Base-by-base conservation (phyloP, 2,329 filamentous ascomycete genomes). In the Celoporthe dispersa region DNA sequence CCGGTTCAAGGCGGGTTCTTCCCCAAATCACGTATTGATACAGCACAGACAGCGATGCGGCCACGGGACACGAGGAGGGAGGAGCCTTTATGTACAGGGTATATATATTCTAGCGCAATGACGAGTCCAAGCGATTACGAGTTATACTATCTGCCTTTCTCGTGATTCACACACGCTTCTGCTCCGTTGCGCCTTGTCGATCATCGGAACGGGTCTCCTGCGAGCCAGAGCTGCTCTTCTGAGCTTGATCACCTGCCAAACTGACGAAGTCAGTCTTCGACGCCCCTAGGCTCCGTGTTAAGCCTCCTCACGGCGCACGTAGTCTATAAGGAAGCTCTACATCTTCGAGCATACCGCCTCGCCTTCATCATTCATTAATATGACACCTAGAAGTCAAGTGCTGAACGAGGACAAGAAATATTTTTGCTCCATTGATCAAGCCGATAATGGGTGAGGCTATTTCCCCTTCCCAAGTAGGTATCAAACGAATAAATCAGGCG, bases 381-480 rank as follows among this genome's bases (percentile, higher is more conserved):
- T 1, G 53, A 57, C 53, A 8, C 28, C 8, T 14, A 31, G 6
- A 33, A 57, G 53, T 31, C 53, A 31, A 19, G 53, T 57, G 25
- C 6, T 31, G 51, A 48, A 59, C 5, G 6, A 39, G n/a, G 8
- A 61, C 22, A 37, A 25, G 19, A 48, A 31, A 48, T 48, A 31
- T 22, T 19, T 48, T 33, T 35, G 39, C 41, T 64, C 39, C n/a
- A 51, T 48, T 64, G 62, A 22, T 48, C 37, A 44, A 31, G 60
- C 57, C 37, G 39, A 63, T 31, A n/a, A n/a, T 48, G 60, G 60
- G 37, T n/a, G 37, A 31, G 60, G 35, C 19, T 28, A 44, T 39
- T 25, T 41, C 37, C 14, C n/a, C 39, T 44, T 37, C 60, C 57
- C 53, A 53, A 25, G 35, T 68, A 65, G 68, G 44, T 66, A 41